Conservation (phyloP, 1,284 basidiomycete genomes). For the Marasmius sp. region DNA sequence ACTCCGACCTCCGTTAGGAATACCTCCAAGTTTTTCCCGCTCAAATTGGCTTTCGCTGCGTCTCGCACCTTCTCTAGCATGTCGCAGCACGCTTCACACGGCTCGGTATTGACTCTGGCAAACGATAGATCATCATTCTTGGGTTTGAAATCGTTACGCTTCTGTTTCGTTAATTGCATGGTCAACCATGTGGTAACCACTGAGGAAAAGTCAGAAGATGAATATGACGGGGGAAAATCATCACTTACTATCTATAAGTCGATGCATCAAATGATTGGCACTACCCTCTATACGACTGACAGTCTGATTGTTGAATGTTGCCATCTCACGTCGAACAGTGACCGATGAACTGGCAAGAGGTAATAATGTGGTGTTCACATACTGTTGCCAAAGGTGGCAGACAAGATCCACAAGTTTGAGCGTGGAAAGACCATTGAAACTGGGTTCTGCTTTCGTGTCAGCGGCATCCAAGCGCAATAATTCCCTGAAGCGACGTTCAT, state of each 20-base stretch:
- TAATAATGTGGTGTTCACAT: constrained; percentile 87
- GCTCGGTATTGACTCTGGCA: constrained; percentile 92
- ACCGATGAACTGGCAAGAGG: constrained; percentile 87
- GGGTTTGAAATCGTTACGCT: constrained; percentile 96
- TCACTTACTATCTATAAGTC: constrained; percentile 76
- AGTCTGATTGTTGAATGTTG: constrained; percentile 89
- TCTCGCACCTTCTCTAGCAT: constrained; percentile 81
- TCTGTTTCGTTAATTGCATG: constrained; percentile 85
- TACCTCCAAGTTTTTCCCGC: constrained; percentile 89
- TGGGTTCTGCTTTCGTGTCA: constrained; percentile 82
- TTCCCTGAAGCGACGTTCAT: constrained; percentile 47
- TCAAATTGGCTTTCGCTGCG: constrained; percentile 71
- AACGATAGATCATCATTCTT: constrained; percentile 95
- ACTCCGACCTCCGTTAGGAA: constrained; percentile 95
- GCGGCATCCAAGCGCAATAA: constrained; percentile 69
- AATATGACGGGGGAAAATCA: not conserved
- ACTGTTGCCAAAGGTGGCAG: constrained; percentile 96
- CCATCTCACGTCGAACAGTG: constrained; percentile 91
- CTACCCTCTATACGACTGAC: constrained; percentile 87
- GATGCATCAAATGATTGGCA: constrained; percentile 83
- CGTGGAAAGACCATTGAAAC: constrained; percentile 67
- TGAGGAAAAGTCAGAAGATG: constrained; percentile 25
- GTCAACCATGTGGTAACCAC: constrained; percentile 72
- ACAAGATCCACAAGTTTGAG: constrained; percentile 85
- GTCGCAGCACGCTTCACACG: constrained; percentile 88